phyloP scores from a whole-genome alignment of 192 early-diverging fungal species.

The Jimgerdemannia flammicorona region DNA sequence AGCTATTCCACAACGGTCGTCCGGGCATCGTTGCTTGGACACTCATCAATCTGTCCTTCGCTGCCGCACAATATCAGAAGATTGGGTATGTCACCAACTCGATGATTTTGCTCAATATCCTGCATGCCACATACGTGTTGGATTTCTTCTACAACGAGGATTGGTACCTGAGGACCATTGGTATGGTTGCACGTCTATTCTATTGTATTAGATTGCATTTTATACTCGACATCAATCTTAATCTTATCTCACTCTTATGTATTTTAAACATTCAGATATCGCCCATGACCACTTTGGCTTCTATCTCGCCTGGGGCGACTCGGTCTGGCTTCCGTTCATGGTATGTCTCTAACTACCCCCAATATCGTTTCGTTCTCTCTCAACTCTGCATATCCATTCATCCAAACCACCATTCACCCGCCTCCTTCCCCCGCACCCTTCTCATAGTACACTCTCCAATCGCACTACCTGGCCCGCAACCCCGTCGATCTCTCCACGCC shows the following conservation, averaged over 20 bases:
- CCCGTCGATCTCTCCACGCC: slow-evolving; percentile 59
- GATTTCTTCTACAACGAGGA: slow-evolving; percentile 85
- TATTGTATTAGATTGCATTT: no score
- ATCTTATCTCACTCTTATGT: no score
- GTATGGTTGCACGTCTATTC: slow-evolving; percentile 5
- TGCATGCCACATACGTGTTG: slow-evolving; percentile 71
- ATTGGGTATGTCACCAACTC: slow-evolving; percentile 78
- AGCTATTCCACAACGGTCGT: slow-evolving; percentile 80
- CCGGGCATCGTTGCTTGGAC: slow-evolving; percentile 87
- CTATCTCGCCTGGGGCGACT: slow-evolving; percentile 81
- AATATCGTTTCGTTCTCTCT: no score
- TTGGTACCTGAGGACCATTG: slow-evolving; percentile 83
- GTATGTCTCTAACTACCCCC: slow-evolving; percentile 6
- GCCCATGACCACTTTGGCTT: slow-evolving; percentile 86
- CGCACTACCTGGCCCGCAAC: slow-evolving; percentile 72
- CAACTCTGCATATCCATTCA: no score
- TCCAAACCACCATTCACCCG: no score
- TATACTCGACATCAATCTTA: no score
- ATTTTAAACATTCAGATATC: slow-evolving; percentile 50
- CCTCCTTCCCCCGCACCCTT: not conserved
- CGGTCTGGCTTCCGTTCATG: slow-evolving; percentile 78
- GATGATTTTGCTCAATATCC: slow-evolving; percentile 70
- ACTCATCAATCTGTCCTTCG: slow-evolving; percentile 73
- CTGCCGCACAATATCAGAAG: slow-evolving; percentile 68
- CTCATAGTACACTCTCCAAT: slow-evolving; percentile 70